Base-by-base conservation (phyloP, 1,284 basidiomycete genomes). In the Cryptococcus jaspeensis region DNA sequence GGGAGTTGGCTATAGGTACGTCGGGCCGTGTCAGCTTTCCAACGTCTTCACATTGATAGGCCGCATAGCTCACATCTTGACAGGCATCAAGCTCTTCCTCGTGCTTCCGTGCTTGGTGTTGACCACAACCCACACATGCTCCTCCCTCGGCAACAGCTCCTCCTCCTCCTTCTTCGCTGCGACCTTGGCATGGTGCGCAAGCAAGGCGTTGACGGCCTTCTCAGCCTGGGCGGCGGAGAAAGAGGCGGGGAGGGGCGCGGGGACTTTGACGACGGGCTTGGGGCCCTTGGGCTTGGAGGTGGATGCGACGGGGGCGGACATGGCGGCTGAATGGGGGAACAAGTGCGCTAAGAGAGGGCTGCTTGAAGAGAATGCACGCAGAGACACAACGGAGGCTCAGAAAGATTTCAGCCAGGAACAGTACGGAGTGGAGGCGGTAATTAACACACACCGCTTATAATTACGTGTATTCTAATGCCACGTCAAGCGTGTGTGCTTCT, bases 61-160 rank as follows among this genome's bases (percentile, higher is more conserved):
- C 76, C 90, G 95, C 46, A 93, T 5, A 23, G 83, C 88, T 66
- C 69, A 94, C 92, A 96, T 89, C 78, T 84, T 85, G 54, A 84
- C 79, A 2, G 92, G 92, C 76, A 90, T 95, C 45, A 93, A 79
- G 71, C 84, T 88, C 69, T 85, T 85, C 65, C 84, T 84, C 44
- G 88, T 82, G 41, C 85, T 83, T 69, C 92, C 87, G 65, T 82
- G 83, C 81, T 94, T 94, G 59, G 90, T 85, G 18, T 88, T 85
- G 57, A 96, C 81, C 64, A 88, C 85, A 25, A 96, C 82, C 89
- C 90, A 95, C 52, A 97, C 81, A 72, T 87, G 81, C 70, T 89
- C 88, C 67, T 92, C 90, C 74, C 85, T 88, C 0, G 85, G 81
- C 52, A 96, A 76, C n/a, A 96, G 83, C 71, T 94, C 86, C 0